Evolutionary conservation across 2,329 filamentous ascomycete species (phyloP), one percentile per base, ranked within the genome.

Genomic region (Xylaria sp.): DNA sequence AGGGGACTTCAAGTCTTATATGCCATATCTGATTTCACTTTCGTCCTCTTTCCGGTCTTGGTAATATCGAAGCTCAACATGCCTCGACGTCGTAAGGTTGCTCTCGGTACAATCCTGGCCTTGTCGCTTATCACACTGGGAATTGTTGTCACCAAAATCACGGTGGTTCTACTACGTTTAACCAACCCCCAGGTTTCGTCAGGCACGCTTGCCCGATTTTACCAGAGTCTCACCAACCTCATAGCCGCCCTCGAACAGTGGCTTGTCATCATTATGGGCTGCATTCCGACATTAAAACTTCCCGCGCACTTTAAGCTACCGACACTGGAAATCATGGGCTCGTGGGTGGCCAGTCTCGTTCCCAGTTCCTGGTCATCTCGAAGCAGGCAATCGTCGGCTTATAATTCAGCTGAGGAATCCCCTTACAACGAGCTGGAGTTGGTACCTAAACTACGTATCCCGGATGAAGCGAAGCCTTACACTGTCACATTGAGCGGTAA

Each of bases 1-100:
- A 10, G 6, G 8, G 3, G 12, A 18, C 27, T 25, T 8, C 23
- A 47, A 68, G 66, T 47, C 9, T 10, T 68, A 5, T 58, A 40
- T 21, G 53, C 66, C 2, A 23, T 65, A 12, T 61, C 55, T 2
- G 60, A 69, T 18, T 18, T 65, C 0, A 47, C 58, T 12, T 65
- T 32, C 42, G 66, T 65, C 12, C n/a, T 69, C 9, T 53, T 62
- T 5, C 66, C 66, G 3, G 50, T 65, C 32, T 16, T 61, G 2
- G 18, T 69, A n/a, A 62, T 69, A 8, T 65, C 23, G 55, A 55
- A 27, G 6, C 66, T 65, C n/a, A 61, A 69, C 50, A 69, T 65
- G 62, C 21, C 27, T 10, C 5, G 4, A 9, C 35, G 57, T 1
- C 62, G 50, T 0, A 65, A 57, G 21, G 5, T 69, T n/a, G 66